A percentile compares a stretch with the other conserved stretches of the same genome.
These are phyloP conservation scores for Picea glauca DNA, from an alignment of 75 land plant genomes.

Conservation along the genomic window DNA sequence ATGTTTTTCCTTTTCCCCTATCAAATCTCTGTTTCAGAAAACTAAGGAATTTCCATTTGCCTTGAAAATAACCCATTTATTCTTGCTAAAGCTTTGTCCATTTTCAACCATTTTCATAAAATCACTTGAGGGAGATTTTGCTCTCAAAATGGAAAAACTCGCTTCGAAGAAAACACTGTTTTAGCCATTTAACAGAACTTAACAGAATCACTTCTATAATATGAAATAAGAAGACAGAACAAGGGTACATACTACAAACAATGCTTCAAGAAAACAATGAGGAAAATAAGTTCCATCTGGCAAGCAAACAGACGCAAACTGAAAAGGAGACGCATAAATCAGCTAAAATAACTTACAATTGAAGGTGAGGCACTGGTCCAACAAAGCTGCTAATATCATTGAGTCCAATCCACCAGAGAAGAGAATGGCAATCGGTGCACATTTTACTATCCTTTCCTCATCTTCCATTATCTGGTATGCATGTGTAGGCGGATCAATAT, in stretches of 20 bases:
- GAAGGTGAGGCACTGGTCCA: conserved; percentile 66
- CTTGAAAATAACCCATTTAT: too few relatives aligned
- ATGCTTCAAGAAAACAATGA: neutral
- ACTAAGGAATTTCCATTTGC: too few relatives aligned
- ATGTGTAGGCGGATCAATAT: conserved; percentile 4
- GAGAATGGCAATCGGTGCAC: conserved; percentile 78
- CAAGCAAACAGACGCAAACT: neutral
- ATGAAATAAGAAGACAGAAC: neutral
- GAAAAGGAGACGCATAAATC: neutral
- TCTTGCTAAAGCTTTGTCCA: too few relatives aligned
- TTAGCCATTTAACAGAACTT: neutral
- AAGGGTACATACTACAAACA: neutral
- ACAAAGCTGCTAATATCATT: conserved; percentile 92
- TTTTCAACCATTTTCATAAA: too few relatives aligned
- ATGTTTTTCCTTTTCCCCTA: too few relatives aligned
- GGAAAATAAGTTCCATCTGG: neutral
- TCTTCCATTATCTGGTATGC: neutral
- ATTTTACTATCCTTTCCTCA: conserved; percentile 11
- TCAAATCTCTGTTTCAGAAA: too few relatives aligned
- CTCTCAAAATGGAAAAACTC: too few relatives aligned
- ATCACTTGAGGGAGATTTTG: too few relatives aligned
- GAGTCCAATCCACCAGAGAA: conserved; percentile 99
- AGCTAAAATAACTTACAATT: conserved; percentile 50
- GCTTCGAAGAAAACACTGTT: neutral
- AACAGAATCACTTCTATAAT: neutral